Conservation (phyloP, 805 yeast species). For the Blastobotrys terrestris region DNA sequence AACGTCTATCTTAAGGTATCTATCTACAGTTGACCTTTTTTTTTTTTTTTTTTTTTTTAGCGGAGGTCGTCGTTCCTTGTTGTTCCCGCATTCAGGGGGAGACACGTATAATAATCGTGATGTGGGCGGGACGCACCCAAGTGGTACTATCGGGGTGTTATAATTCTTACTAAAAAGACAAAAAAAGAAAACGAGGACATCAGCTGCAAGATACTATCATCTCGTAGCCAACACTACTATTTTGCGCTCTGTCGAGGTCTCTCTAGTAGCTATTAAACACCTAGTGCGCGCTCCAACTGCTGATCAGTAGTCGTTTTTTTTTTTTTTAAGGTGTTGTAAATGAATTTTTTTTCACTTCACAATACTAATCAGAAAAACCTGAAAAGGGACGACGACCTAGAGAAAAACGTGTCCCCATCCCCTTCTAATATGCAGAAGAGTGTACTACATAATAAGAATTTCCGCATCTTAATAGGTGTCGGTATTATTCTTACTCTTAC, state of each 20-base stretch:
- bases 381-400: slow-evolving; percentile 1
- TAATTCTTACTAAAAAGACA: too few species aligned
- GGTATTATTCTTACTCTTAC: slow-evolving; percentile 1
- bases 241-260: too few species aligned
- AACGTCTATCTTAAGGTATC: too few species aligned
- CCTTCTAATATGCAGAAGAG: background rate
- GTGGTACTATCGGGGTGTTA: too few species aligned
- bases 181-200: too few species aligned
- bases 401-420: background rate
- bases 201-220: too few species aligned
- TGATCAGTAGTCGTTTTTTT: too few species aligned
- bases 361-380: background rate
- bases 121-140: too few species aligned
- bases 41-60: too few species aligned
- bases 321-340: background rate
- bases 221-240: too few species aligned
- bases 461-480: slow-evolving; percentile 1
- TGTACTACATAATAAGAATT: background rate
- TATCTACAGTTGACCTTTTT: too few species aligned
- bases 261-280: too few species aligned
- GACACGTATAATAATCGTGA: background rate
- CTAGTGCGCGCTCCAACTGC: background rate
- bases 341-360: background rate
- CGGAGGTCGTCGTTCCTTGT: background rate
- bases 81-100: background rate